phyloP scores from a whole-genome alignment of 1,284 basidiomycete genomes.

The Porogramme epimiltina region DNA sequence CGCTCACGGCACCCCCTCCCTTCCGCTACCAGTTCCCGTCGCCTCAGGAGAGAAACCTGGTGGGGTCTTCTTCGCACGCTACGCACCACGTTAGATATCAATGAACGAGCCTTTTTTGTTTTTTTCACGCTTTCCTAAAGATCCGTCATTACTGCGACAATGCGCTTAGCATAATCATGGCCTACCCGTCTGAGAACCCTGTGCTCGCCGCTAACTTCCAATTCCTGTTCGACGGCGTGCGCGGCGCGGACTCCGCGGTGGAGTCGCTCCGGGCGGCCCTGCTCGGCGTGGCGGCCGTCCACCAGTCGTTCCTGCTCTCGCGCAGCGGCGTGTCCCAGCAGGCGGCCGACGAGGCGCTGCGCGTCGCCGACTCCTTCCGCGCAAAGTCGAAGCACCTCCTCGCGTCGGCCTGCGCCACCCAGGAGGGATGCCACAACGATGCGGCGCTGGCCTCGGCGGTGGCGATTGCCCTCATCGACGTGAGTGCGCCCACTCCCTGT shows the following conservation, averaged over 20 bases:
- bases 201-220: conserved; percentile 32
- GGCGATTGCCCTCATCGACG: conserved; percentile 42
- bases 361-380: conserved; percentile 29
- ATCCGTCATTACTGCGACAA: conserved; percentile 42
- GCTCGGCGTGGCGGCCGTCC: conserved; percentile 31
- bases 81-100: conserved; percentile 52
- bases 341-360: conserved; percentile 30
- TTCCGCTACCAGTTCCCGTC: conserved; percentile 45
- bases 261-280: conserved; percentile 30
- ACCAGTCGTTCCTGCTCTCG: conserved; percentile 31
- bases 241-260: conserved; percentile 30
- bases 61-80: conserved; percentile 47
- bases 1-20: neutral
- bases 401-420: conserved; percentile 28
- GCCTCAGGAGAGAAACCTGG: conserved; percentile 52
- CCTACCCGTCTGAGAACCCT: conserved; percentile 37
- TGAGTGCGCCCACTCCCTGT: conserved; percentile 31
- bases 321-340: conserved; percentile 26
- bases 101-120: conserved; percentile 39
- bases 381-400: conserved; percentile 32
- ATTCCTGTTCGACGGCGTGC: conserved; percentile 32
- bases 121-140: conserved; percentile 37
- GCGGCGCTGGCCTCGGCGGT: conserved; percentile 41
- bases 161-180: conserved; percentile 38
- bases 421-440: conserved; percentile 35